Evolutionary conservation across 805 yeast species (phyloP), one percentile per base, ranked within the genome.

Genomic region (Zygosaccharomyces gambellarensis): DNA sequence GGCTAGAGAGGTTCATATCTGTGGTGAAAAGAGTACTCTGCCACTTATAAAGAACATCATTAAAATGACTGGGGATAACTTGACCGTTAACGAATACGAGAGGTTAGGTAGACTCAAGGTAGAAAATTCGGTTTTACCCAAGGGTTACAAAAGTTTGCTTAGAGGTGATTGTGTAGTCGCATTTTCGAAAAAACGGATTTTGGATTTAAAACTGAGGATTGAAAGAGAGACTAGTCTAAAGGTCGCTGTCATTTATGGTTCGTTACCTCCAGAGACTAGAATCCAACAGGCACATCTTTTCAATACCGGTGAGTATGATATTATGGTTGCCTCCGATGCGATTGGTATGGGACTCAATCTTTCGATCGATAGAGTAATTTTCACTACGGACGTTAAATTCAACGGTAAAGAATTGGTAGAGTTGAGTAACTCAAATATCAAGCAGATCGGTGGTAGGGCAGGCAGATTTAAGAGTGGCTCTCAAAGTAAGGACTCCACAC

Each of bases 291-390:
- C 97, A 0, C 65, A 72, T 27, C 73, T 78, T 42, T 94, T 94
- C 67, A 94, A 94, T 62, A 70, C 63, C n/a, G 92, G 95, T 2
- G 77, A 78, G 31, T 85, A 81, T 54, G 94, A 90, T 59, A 76
- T 87, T n/a, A 72, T 94, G 34, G 87, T 94, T 5, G 98, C 99
- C 1, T 87, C 96, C 2, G 98, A 94, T 71, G 99, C 99, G 0
- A 82, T 94, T 53, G 99, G 99, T 2, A 92, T 94, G 97, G 99
- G 99, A 0, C 74, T 94, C 47, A 94, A 94, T 62, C 72, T 94
- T 60, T 83, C 87, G 23, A 90, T 94, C 55, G 80, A 82, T 50
- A 72, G 98, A 51, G 78, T 94, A 4, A 77, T 94, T 1, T 90
- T 94, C 62, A 79, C 85, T 14, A 75, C 83, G 0, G 71, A 78